Base-by-base conservation (phyloP, 2,329 filamentous ascomycete species). In the Sclerotinia borealis region DNA sequence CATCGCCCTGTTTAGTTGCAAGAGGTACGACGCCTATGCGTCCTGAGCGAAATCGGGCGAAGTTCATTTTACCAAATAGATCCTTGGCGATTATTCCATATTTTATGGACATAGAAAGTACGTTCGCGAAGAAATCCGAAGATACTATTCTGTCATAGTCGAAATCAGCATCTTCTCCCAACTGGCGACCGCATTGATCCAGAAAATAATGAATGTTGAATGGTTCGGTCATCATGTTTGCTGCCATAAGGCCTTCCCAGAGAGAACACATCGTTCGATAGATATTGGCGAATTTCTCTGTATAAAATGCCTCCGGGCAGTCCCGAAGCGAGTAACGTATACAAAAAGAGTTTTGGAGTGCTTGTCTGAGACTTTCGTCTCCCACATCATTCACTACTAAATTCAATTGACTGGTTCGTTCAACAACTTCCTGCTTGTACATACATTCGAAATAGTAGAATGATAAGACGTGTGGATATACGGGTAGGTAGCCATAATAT, bases 181-280 rank as follows among this genome's bases (percentile, higher is more conserved):
- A n/a, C n/a, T n/a, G n/a, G n/a, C n/a, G n/a, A n/a, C n/a, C 1
- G 17, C 7, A 2, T 1, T 2, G 19, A 4, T 4, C 4, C 0
- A 4, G 8, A 31, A 1, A 11, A 6, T n/a, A 6, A 17, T 11
- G 15, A 2, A 4, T 3, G 4, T 17, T 22, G 1, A n/a, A 4
- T 3, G 29, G 48, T 3, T 5, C 9, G 4, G 48, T 17, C 4
- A 10, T 7, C 19, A 50, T 4, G 11, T 22, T 6, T 34, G 2
- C 3, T 50, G 9, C 19, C 19, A 19, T 10, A 10, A 34, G 29
- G 4, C 29, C 34, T 34, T 22, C 1, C 29, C 48, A 34, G 11
- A 50, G 2, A 34, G 1, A 13, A 15, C 1, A 11, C 31, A 13
- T 31, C 5, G 1, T 1, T 22, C 8, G 19, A 31, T 3, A 7